phyloP scores from a whole-genome alignment of 202 grass and related monocot species.

The Digitaria exilis region DNA sequence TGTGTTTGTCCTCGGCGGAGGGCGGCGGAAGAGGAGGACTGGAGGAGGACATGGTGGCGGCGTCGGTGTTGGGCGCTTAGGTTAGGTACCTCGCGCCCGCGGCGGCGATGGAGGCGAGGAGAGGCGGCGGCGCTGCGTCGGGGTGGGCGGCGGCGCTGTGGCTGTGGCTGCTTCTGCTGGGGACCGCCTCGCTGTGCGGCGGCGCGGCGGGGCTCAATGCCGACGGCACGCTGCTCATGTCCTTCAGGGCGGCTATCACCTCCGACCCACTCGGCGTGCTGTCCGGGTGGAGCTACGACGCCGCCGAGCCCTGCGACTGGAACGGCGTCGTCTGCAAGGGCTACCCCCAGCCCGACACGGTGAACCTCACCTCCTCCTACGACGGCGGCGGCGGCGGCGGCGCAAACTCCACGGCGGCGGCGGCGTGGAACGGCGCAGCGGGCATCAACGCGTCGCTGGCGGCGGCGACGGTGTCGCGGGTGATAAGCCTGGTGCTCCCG shows the following conservation, averaged over 20 bases:
- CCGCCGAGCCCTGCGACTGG: conserved; percentile 67
- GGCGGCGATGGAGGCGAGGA: conserved; percentile 9
- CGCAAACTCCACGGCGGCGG: too few species aligned
- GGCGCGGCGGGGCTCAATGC: conserved; percentile 33
- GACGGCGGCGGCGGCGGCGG: too few species aligned
- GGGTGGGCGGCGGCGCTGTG: background rate
- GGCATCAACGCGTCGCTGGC: conserved; percentile 38
- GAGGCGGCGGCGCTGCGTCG: too few species aligned
- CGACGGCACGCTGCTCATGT: conserved; percentile 71
- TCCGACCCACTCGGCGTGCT: conserved; percentile 68
- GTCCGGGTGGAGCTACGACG: conserved; percentile 60
- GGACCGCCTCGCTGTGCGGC: background rate
- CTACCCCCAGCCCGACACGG: conserved; percentile 26
- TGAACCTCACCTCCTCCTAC: conserved; percentile 24
- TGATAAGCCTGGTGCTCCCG: conserved; percentile 79
- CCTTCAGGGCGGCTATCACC: conserved; percentile 69
- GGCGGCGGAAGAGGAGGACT: background rate
- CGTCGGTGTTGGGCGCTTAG: background rate
- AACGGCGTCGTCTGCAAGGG: conserved; percentile 95
- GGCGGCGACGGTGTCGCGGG: conserved; percentile 69
- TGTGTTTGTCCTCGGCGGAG: background rate
- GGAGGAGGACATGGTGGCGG: background rate
- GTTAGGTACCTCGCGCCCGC: background rate
- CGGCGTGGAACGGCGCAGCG: background rate
- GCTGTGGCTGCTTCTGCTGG: too few species aligned